Percentiles rank a stretch among this genome's conserved stretches.
These are phyloP conservation scores for Willaertia magna DNA, from an alignment of 208 protist species.

Conservation along the genomic window DNA sequence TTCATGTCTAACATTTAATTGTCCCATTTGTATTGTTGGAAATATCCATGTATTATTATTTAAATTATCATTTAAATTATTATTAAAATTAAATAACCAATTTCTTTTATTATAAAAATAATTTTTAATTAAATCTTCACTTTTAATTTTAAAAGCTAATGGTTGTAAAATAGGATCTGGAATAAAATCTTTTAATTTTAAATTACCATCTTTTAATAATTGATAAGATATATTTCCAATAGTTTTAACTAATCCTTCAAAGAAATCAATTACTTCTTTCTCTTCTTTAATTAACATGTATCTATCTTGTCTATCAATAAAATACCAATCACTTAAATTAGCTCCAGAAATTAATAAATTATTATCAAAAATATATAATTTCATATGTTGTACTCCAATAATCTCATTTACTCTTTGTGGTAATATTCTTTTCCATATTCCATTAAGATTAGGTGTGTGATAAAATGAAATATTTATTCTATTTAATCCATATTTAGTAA, in stretches of 20 bases:
- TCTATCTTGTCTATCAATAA: constrained; percentile 75
- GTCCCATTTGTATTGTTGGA: constrained; percentile 40
- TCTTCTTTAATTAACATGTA: constrained; percentile 52
- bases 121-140: neutral
- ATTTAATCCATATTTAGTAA: neutral
- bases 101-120: neutral
- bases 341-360: constrained; percentile 70
- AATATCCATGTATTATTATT: constrained; percentile 35
- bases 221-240: neutral
- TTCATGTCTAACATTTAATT: constrained; percentile 33
- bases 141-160: neutral
- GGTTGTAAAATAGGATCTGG: neutral
- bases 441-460: neutral
- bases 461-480: neutral
- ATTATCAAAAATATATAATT: constrained; percentile 78
- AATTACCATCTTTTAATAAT: neutral
- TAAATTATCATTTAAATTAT: neutral
- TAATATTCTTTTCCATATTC: neutral
- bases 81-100: neutral
- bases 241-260: neutral
- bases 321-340: constrained; percentile 84
- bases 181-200: neutral
- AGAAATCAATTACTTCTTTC: neutral
- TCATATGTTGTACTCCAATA: constrained; percentile 83
- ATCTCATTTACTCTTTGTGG: constrained; percentile 32